Base-by-base conservation (phyloP, 2,329 filamentous ascomycete species). In the Cladosporium sp. region DNA sequence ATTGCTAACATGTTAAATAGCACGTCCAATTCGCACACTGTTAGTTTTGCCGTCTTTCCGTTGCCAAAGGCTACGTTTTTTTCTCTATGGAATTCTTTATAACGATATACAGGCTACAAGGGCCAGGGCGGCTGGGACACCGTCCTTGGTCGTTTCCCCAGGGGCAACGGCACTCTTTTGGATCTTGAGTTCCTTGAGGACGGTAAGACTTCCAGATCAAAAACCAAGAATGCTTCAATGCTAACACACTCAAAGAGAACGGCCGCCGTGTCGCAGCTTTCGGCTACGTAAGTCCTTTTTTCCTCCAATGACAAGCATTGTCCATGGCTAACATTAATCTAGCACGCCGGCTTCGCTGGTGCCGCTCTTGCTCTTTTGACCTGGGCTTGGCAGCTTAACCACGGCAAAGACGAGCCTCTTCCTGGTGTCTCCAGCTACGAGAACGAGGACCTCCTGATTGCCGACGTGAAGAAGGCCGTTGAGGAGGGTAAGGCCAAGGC, bases 111-210 rank as follows among this genome's bases (percentile, higher is more conserved):
- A 64, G 61, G 62, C 61, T 69, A 69, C 58, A 69, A 69, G 56
- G 59, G 59, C 58, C 89, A 93, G 71, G 81, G 73, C 22, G 86
- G 85, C 22, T 96, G 89, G 88, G 82, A 88, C 52, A 79, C 80
- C 37, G 87, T 89, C 5, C 81, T 96, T n/a, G 78, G 83, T 51
- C 80, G 91, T 50, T 96, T 90, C 69, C 80, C 86, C 22, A 79
- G 82, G 19, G 89, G 88, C 52, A 82, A 83, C 49, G 88, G 89
- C 59, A 85, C 81, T 0, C 80, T 96, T 12, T 81, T 90, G 53
- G 91, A 96, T 63, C 79, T 96, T 32, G 91, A 96, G 67, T 96
- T 96, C 68, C 76, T 96, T 32, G 80, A 82, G 34, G 86, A 95
- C 59, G 61, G 56, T 57, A 37, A 12, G 43, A n/a, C n/a, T n/a